phyloP scores from a whole-genome alignment of 2,329 filamentous ascomycete genomes.

The Cryphonectria japonica region DNA sequence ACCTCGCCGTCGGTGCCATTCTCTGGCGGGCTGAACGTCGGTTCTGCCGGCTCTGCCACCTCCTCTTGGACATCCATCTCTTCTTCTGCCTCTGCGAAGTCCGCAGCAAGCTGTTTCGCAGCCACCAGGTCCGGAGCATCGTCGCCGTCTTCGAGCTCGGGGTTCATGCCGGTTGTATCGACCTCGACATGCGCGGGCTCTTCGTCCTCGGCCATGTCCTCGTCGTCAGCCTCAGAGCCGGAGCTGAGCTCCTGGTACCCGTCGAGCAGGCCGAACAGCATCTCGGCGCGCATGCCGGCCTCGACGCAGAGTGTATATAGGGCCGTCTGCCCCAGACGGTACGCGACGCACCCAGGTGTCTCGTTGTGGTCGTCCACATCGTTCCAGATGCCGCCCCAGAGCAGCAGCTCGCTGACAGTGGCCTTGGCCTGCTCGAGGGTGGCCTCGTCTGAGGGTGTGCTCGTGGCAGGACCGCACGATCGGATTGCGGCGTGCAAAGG shows the following conservation, averaged over 20 bases:
- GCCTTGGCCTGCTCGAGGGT: slow-evolving; percentile 64
- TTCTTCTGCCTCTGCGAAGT: slow-evolving; percentile 24
- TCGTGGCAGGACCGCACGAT: slow-evolving; percentile 57
- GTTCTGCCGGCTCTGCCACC: slow-evolving; percentile 34
- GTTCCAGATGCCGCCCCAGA: slow-evolving; percentile 96
- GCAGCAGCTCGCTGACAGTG: slow-evolving; percentile 75
- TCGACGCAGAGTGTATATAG: slow-evolving; percentile 85
- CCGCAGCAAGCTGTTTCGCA: slow-evolving; percentile 30
- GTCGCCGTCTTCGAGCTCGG: slow-evolving; percentile 38
- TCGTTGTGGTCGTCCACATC: slow-evolving; percentile 85
- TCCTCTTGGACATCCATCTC: slow-evolving; percentile 33
- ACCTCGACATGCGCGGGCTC: slow-evolving; percentile 18
- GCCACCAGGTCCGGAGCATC: slow-evolving; percentile 37
- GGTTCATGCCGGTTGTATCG: slow-evolving; percentile 26
- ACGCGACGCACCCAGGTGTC: slow-evolving; percentile 88
- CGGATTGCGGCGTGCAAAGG: slow-evolving; percentile 90
- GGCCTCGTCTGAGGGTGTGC: slow-evolving; percentile 34
- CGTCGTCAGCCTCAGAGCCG: slow-evolving; percentile 52
- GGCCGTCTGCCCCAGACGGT: slow-evolving; percentile 66
- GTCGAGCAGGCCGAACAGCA: slow-evolving; percentile 81
- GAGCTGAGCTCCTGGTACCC: slow-evolving; percentile 76
- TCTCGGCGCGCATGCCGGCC: slow-evolving; percentile 87
- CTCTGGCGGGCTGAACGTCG: slow-evolving; percentile 43
- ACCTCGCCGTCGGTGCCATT: slow-evolving; percentile 49
- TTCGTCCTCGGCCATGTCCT: slow-evolving; percentile 40